Evolutionary conservation across 179 eudicot species (phyloP), one percentile per base, ranked within the genome.

Genomic region (Vitellaria paradoxa): DNA sequence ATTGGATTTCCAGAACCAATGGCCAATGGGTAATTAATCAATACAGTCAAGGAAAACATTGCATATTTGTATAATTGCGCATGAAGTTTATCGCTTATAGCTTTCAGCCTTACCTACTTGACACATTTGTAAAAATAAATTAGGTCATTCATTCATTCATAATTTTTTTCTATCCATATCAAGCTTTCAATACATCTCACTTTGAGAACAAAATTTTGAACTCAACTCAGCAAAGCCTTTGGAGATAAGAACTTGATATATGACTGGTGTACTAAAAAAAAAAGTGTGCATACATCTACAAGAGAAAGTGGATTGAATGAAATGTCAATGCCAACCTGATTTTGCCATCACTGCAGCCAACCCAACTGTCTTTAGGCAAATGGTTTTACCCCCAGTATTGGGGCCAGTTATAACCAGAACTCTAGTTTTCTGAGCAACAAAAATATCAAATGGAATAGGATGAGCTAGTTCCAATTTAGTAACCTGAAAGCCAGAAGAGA

Each of bases 291-390:
- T 30, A 61, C 14, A 62, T 13, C n/a, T 49, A 62, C 2, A 24
- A 62, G 47, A 74, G 70, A 74, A 18, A 49, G 26, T 65, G 47
- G 42, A 50, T 26, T 13, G 46, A 75, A 30, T n/a, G 55, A 8
- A 42, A 56, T 55, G 40, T 8, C 60, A 37, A 77, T 47, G 68
- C 56, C 30, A 60, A 94, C 99, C 99, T 88, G 99, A 91, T 87
- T 93, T 96, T 79, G 99, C 96, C 99, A 96, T 96, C 93, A 96
- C 85, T 75, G 96, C 96, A 81, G 98, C 98, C 86, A 96, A 82
- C 66, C 97, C 99, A 77, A 96, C 87, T 53, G 99, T 86, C 86
- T 96, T 96, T 84, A 96, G 85, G 85, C 91, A 86, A 82, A 96
- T 91, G 77, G 98, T 96, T 90, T 96, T 96, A 73, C 99, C 99